A percentile compares a stretch with the other conserved stretches of the same genome.
These are phyloP conservation scores for Fusarium drepaniforme DNA, from an alignment of 2,329 filamentous ascomycete genomes.

Conservation along the genomic window DNA sequence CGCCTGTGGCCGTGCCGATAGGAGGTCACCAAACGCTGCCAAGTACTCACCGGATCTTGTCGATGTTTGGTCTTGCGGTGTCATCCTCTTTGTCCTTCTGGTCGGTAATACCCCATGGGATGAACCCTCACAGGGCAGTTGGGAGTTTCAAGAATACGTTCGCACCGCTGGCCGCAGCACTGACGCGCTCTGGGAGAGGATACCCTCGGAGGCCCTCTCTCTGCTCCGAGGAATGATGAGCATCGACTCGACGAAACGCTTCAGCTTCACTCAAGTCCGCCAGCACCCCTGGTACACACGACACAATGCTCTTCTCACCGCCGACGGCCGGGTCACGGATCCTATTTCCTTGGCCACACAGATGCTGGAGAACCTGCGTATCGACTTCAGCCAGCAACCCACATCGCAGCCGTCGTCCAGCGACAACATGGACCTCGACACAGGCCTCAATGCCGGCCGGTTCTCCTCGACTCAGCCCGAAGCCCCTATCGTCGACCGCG, in stretches of 20 bases:
- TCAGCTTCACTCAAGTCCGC: conserved; percentile 87
- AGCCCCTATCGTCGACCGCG: conserved; percentile 76
- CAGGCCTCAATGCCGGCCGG: conserved; percentile 55
- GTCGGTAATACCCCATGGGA: conserved; percentile 99
- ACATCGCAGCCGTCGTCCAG: conserved; percentile 55
- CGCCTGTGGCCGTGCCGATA: conserved; percentile 62
- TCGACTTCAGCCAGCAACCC: conserved; percentile 83
- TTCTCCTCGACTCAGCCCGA: conserved; percentile 91
- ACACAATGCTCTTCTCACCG: conserved; percentile 79
- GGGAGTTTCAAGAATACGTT: conserved; percentile 91
- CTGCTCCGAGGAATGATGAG: conserved; percentile 94
- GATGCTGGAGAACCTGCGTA: conserved; percentile 91
- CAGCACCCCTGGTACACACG: conserved; percentile 96
- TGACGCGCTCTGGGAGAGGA: conserved; percentile 86
- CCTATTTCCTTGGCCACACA: conserved; percentile 89
- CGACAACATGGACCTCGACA: conserved; percentile 80
- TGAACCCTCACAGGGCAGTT: conserved; percentile 85
- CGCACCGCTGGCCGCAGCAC: conserved; percentile 82
- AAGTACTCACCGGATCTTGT: conserved; percentile 84
- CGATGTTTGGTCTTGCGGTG: conserved; percentile 97
- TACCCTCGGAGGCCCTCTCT: conserved; percentile 81
- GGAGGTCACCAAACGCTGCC: conserved; percentile 59
- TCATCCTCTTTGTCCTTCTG: conserved; percentile 95
- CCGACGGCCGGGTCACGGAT: conserved; percentile 81
- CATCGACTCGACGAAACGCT: conserved; percentile 79